Evolutionary conservation across 805 yeast species (phyloP).

Genomic region (Candida coquimbonensis): DNA sequence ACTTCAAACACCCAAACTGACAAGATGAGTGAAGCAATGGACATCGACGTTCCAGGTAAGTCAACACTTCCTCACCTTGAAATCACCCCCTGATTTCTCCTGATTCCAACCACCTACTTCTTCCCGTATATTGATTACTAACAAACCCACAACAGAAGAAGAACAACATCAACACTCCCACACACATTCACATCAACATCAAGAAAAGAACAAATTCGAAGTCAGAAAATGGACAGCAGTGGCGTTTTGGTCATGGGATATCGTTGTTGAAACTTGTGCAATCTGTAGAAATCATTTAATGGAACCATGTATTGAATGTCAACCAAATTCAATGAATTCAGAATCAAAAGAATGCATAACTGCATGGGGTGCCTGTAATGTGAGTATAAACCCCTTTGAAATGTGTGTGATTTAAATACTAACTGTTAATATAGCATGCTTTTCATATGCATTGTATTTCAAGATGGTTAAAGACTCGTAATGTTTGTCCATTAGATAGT

Average conservation of each 20-base stretch:
- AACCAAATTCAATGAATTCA: conserved; percentile 64
- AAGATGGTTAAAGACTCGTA: conserved; percentile 91
- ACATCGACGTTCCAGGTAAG: conserved; percentile 21
- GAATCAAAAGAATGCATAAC: conserved; percentile 77
- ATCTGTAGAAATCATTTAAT: conserved; percentile 95
- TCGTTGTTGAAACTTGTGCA: conserved; percentile 93
- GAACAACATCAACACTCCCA: conserved; percentile 5
- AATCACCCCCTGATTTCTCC: no score
- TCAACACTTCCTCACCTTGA: not conserved
- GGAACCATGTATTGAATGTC: conserved; percentile 98
- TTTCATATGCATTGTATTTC: conserved; percentile 96
- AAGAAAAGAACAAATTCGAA: conserved; percentile 69
- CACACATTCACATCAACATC: conserved; percentile 9
- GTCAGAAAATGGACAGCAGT: conserved; percentile 98
- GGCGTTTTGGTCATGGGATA: conserved; percentile 99
- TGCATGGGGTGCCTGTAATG: conserved; percentile 93
- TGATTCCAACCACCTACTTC: not conserved
- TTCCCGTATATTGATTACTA: not conserved
- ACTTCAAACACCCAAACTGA: not conserved
- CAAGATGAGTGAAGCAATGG: conserved; percentile 20
- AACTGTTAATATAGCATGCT: conserved; percentile 48
- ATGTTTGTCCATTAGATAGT: conserved; percentile 94
- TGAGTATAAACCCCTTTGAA: not conserved
- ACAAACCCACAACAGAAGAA: not conserved
- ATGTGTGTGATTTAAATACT: not conserved